Base-by-base conservation (phyloP, 805 yeast genomes). In the Starmerella sirachaensis region DNA sequence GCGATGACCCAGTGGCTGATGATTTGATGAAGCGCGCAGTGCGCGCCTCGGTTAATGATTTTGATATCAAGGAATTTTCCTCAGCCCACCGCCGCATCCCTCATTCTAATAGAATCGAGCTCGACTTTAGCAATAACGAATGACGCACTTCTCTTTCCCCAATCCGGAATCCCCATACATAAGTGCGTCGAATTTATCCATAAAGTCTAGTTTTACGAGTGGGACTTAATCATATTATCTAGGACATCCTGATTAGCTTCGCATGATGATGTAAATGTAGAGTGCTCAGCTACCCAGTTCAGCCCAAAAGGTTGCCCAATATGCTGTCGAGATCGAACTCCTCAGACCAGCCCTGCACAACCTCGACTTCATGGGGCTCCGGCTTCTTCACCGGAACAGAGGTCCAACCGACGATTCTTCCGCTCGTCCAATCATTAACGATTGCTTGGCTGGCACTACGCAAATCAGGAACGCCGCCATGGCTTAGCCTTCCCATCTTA, bases 351-450 rank as follows among this genome's bases (percentile, higher is more conserved):
- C 74, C 70, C 12, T 69, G 62, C n/a, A 91, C 98, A 52, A 91
- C 72, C 10, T 83, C 75, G 24, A 88, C 79, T 53, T 74, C 72
- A 53, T 46, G 66, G 52, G 37, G 56, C 60, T 52, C 62, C 49
- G 69, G 68, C 10, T 75, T 65, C 23, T 68, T 64, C 11, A 35
- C 49, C 9, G 57, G 52, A 31, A 94, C 94, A 51, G 76, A 62
- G 2, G 82, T 74, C 94, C 95, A 91, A 33, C 96, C 94, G 38
- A 78, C 61, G 52, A 91, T 75, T 57, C 91, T 74, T 42, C 98
- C 98, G 59, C 86, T 96, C 62, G 95, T 76, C 97, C 97, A 91
- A 62, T 91, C 98, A 52, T 73, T 83, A 55, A 91, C 66, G 10
- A 91, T 78, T 25, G 80, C 68, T 52, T 72, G 58, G 25, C 93